Conservation (phyloP, 208 protist genomes). For the Leishmania gerbilli region DNA sequence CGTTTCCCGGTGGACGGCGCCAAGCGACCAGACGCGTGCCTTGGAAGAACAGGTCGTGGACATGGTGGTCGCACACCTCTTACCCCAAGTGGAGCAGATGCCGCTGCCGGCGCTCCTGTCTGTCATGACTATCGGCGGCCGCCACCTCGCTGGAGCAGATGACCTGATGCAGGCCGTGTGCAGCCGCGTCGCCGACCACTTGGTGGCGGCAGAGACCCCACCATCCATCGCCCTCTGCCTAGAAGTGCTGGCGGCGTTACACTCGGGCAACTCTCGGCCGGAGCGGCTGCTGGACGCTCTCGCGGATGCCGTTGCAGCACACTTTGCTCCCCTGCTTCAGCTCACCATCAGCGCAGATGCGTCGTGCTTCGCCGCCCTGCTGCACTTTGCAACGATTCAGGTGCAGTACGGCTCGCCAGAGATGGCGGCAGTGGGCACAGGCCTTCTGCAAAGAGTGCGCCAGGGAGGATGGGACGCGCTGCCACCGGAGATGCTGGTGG, state of each 20-base stretch:
- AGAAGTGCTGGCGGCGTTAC: slow-evolving; percentile 27
- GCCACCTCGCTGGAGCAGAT: neutral
- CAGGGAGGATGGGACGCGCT: slow-evolving; percentile 1
- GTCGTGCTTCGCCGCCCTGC: slow-evolving; percentile 1
- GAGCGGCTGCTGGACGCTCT: slow-evolving; percentile 57
- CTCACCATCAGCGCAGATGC: neutral
- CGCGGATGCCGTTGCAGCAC: slow-evolving; percentile 16
- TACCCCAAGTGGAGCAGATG: slow-evolving; percentile 16
- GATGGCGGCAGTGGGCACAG: slow-evolving; percentile 29
- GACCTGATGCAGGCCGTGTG: slow-evolving; percentile 8
- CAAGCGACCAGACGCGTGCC: neutral
- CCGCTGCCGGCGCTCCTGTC: slow-evolving; percentile 25
- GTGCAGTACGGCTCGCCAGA: slow-evolving; percentile 44
- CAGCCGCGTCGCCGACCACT: slow-evolving; percentile 6
- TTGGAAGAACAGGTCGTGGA: slow-evolving; percentile 19
- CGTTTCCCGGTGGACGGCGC: slow-evolving; percentile 24
- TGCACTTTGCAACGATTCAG: slow-evolving; percentile 37
- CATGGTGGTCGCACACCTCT: slow-evolving; percentile 10
- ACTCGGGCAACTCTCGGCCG: slow-evolving; percentile 24
- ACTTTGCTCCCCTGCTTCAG: slow-evolving; percentile 8
- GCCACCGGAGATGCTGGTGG: slow-evolving; percentile 17
- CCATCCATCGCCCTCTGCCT: slow-evolving; percentile 6
- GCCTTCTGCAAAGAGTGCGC: slow-evolving; percentile 32
- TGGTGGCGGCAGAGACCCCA: neutral
- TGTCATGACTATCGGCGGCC: slow-evolving; percentile 10